Evolutionary conservation across 768 basidiomycete species (phyloP).

Genomic region (Galerina marginata): DNA sequence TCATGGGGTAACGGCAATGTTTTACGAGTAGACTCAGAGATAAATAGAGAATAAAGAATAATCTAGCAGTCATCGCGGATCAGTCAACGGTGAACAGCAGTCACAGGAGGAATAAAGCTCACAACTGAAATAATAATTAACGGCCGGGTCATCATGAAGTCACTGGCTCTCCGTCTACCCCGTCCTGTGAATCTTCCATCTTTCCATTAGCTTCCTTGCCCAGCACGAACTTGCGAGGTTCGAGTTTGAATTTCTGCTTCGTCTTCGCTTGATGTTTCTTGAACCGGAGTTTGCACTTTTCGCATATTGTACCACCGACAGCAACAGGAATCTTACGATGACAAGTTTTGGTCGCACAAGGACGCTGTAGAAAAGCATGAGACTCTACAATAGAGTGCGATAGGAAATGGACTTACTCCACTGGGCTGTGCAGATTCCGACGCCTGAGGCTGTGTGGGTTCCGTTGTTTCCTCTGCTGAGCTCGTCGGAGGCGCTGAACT

Average conservation of each 20-base stretch:
- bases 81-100: background rate
- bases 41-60: slow-evolving; percentile 3
- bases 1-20: background rate
- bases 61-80: background rate
- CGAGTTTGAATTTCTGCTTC: slow-evolving; percentile 50
- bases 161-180: too few relatives aligned
- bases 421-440: background rate
- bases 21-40: background rate
- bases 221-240: slow-evolving; percentile 37
- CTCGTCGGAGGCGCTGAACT: too few relatives aligned
- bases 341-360: slow-evolving; percentile 44
- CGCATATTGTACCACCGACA: slow-evolving; percentile 41
- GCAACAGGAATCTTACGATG: slow-evolving; percentile 36
- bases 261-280: slow-evolving; percentile 51
- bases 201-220: background rate
- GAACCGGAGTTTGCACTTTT: slow-evolving; percentile 47
- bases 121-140: background rate
- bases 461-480: too few relatives aligned
- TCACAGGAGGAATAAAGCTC: background rate
- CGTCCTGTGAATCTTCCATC: too few relatives aligned
- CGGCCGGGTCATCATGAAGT: too few relatives aligned
- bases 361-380: slow-evolving; percentile 19
- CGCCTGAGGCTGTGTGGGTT: too few relatives aligned
- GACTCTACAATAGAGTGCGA: background rate
- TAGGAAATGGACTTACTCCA: background rate